Conservation (phyloP, 176 grass and related monocot genomes). For the Oryza punctata region DNA sequence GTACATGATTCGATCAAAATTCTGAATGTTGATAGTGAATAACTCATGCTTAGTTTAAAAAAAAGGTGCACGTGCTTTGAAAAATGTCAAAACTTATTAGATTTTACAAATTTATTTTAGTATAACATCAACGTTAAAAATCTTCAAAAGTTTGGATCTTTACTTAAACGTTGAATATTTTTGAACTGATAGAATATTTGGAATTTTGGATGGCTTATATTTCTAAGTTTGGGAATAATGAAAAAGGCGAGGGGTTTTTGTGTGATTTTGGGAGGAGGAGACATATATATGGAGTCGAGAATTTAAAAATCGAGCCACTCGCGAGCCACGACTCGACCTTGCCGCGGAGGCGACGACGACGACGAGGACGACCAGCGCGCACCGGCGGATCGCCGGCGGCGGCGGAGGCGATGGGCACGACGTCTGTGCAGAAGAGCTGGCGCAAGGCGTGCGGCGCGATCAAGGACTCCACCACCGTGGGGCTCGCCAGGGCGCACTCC, state of each 20-base stretch:
- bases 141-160: no score
- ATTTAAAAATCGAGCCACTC: constrained; percentile 1
- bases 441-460: constrained; percentile 91
- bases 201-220: no score
- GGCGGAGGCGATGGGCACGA: constrained; percentile 7
- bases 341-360: background rate
- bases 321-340: constrained; percentile 1
- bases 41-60: no score
- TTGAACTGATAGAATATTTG: no score
- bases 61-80: no score
- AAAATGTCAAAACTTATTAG: no score
- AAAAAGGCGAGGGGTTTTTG: background rate
- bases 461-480: constrained; percentile 91
- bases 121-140: no score
- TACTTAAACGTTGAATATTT: no score
- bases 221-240: background rate
- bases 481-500: constrained; percentile 80
- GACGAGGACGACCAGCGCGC: background rate
- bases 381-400: background rate
- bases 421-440: constrained; percentile 67
- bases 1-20: no score
- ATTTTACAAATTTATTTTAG: no score
- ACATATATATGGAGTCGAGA: background rate
- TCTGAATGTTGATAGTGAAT: no score
- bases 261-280: background rate